phyloP scores from a whole-genome alignment of 2,329 filamentous ascomycete species.

The Pseudopithomyces chartarum region DNA sequence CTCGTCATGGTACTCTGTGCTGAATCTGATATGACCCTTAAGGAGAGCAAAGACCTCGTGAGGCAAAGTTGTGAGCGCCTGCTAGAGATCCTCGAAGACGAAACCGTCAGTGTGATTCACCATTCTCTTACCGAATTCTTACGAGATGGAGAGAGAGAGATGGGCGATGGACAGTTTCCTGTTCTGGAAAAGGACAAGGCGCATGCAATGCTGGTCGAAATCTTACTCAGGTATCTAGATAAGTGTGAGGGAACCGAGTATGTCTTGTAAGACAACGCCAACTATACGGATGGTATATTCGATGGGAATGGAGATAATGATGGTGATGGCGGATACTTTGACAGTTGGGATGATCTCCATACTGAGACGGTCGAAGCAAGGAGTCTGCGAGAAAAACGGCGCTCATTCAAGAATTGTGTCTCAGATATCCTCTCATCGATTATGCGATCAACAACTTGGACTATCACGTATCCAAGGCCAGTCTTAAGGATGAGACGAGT shows the following conservation, averaged over 20 bases:
- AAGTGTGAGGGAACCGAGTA: background rate
- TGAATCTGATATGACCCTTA: background rate
- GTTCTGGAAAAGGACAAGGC: background rate
- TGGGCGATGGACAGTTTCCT: background rate
- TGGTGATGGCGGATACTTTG: background rate
- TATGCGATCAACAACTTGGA: background rate
- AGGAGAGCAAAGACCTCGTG: background rate
- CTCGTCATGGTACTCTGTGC: background rate
- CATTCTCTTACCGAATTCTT: slow-evolving; percentile 2
- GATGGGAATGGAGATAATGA: background rate
- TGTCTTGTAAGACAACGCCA: background rate
- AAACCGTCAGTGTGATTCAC: slow-evolving; percentile 1
- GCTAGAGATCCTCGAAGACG: background rate
- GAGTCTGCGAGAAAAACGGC: background rate
- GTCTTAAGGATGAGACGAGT: background rate
- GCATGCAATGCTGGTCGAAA: background rate
- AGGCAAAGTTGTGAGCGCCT: background rate
- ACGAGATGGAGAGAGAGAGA: background rate
- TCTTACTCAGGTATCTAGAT: background rate
- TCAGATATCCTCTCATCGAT: background rate
- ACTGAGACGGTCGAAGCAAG: background rate
- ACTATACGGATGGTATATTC: background rate
- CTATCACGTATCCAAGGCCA: background rate
- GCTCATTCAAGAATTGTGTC: background rate
- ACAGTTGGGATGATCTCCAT: background rate